Base-by-base conservation (phyloP, 306 rosid species). In the Prunus kanzakura region DNA sequence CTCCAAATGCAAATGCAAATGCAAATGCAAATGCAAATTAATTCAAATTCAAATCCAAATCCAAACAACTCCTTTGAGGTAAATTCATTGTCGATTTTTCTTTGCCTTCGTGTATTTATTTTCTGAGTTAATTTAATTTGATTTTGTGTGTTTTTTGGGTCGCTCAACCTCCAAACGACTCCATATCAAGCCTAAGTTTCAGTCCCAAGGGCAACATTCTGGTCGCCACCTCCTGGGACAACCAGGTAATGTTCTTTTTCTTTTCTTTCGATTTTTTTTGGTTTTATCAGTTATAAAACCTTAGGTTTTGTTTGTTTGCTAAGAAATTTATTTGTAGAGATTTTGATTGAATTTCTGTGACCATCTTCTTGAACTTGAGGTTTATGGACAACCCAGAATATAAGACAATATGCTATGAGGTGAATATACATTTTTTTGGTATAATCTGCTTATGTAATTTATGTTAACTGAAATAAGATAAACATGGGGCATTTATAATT, bases 151-250 rank as follows among this genome's bases (percentile, higher is more conserved):
- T 12, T 25, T 84, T 81, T 75, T 74, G 91, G 97, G 97, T 94
- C 74, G 82, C 86, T 85, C 89, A 88, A 35, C 96, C 98, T 20
- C 93, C 98, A 0, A 70, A 77, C 67, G 98, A 93, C 87, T 91
- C 97, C 20, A 46, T 93, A 25, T 89, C 91, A 5, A 87, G 96
- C 78, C 85, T 93, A 65, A 23, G 82, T 71, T 93, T 91, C 85
- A 89, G 89, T 82, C 88, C 98, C 0, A 93, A 91, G 80, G 89
- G 92, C 68, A 91, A 91, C 78, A 79, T 81, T 72, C 89, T 93
- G 62, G 81, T 93, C 11, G 93, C 98, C 9, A 85, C 93, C 29
- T 91, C 97, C 20, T 93, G 98, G 98, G 98, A 93, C 70, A 91
- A 89, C 56, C 97, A 93, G 93, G 94, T 93, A 76, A 14, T 52